Base-by-base conservation (phyloP, 129 eudicot genomes). In the Tanacetum coccineum region DNA sequence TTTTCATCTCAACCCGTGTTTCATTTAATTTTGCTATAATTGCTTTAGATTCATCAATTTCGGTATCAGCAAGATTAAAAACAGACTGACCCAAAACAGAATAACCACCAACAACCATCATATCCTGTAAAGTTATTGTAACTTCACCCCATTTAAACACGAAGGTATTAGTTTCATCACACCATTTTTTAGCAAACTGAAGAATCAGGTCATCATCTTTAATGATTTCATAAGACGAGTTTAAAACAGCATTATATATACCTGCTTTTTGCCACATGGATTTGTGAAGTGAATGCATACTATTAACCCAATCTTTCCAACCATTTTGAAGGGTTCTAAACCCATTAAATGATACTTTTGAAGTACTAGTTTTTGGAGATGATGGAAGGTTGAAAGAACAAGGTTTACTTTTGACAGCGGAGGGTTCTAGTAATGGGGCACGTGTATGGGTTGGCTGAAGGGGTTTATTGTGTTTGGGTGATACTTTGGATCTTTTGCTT, bases 121-220 rank as follows among this genome's bases (percentile, higher is more conserved):
- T 47, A 67, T 83, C 88, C 53, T 83, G 84, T 9, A 83, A 59
- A 6, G 80, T 76, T 28, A 83, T 55, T 2, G 84, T 83, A 3
- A 81, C 78, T 56, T 83, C 88, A 4, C 84, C 88, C 82, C 82
- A 79, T 1, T 62, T 70, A 28, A 83, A 83, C 49, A 79, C 36
- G 64, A 83, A 83, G 0, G 82, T 52, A 66, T 80, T 83, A 4
- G 88, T 79, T 15, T 73, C 66, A 9, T 61, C 47, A 42, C 80
- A 68, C 88, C 88, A 83, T 39, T 65, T 76, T 44, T 73, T 72
- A 1, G 78, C 72, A 48, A 83, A 65, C 46, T 78, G 78, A 3
- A 83, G 21, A 5, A 83, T 17, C 40, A 62, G 36, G 15, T 69
- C 71, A 0, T 70, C 65, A 57, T 73, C 50, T 46, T 39, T 39